Evolutionary conservation across 2,329 filamentous ascomycete species (phyloP).

Genomic region (Calonectria pauciramosa): DNA sequence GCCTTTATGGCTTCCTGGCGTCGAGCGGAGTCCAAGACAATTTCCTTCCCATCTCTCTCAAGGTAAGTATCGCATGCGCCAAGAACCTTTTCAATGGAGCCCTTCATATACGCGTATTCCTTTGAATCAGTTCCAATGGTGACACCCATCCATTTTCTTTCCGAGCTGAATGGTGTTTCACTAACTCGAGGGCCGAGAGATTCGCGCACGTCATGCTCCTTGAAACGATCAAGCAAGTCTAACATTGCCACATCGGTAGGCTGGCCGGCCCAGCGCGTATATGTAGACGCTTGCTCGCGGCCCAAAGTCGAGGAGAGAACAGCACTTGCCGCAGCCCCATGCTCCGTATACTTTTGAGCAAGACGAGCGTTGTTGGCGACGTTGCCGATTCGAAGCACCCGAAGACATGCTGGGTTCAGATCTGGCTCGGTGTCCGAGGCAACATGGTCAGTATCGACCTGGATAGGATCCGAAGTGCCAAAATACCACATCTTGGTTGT

Average conservation of each 20-base stretch:
- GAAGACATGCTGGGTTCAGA: constrained; percentile 77
- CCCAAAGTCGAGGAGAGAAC: constrained; percentile 88
- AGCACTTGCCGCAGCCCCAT: constrained; percentile 76
- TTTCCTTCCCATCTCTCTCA: constrained; percentile 86
- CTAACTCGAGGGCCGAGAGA: constrained; percentile 84
- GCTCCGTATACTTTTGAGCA: constrained; percentile 78
- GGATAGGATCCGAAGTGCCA: constrained; percentile 69
- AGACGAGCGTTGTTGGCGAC: constrained; percentile 95
- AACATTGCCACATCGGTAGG: constrained; percentile 98
- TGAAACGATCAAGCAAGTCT: constrained; percentile 90
- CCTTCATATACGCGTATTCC: constrained; percentile 95
- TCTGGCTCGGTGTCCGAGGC: constrained; percentile 67
- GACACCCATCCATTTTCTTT: constrained; percentile 99
- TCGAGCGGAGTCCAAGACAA: constrained; percentile 83
- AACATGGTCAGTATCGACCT: constrained; percentile 69
- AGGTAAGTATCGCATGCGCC: constrained; percentile 92
- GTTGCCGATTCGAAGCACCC: constrained; percentile 91
- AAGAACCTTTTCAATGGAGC: constrained; percentile 89
- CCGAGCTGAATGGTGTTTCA: constrained; percentile 96
- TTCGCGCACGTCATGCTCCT: constrained; percentile 91
- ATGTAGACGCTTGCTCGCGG: constrained; percentile 68
- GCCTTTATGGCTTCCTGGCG: constrained; percentile 82
- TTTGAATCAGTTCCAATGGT: constrained; percentile 76
- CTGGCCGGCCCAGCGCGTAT: constrained; percentile 95
- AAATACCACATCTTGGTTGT: constrained; percentile 98